Percentiles rank a stretch among this genome's conserved stretches.
Conservation (phyloP, 148 eudicot genomes). For the Spergularia bocconei region DNA sequence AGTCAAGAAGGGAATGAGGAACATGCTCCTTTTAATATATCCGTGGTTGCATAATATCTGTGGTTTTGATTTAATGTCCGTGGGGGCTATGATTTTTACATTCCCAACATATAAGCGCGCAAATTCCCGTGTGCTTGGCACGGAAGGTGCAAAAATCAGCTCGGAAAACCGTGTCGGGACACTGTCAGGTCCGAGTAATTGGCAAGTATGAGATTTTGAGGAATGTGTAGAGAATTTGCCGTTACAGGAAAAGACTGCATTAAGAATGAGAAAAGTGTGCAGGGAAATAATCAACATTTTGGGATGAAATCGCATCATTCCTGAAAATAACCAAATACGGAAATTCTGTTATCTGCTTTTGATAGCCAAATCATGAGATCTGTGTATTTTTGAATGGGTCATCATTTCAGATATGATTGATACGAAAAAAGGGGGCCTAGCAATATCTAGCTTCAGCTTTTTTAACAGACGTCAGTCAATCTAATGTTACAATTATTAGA, state of each 20-base stretch:
- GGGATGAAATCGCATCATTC: not conserved
- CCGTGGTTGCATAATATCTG: not conserved
- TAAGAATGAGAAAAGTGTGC: not conserved
- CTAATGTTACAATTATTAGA: no score
- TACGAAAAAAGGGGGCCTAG: not conserved
- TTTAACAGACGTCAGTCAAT: no score
- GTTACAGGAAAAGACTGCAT: not conserved
- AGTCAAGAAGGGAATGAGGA: constrained; percentile 20
- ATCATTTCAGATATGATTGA: constrained; percentile 1
- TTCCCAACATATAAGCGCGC: no score
- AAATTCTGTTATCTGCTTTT: not conserved
- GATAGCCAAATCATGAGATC: not conserved
- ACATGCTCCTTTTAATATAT: constrained; percentile 30
- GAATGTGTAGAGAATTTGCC: not conserved
- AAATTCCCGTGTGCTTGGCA: no score
- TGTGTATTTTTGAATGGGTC: not conserved
- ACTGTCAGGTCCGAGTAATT: no score
- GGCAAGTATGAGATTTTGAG: not conserved
- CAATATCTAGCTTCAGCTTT: no score
- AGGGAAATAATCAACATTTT: not conserved
- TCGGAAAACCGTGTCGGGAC: no score
- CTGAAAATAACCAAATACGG: not conserved
- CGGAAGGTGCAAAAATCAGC: no score
- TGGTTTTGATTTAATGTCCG: not conserved
- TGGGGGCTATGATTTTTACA: no score